Evolutionary conservation across 2,329 filamentous ascomycete genomes (phyloP).

Genomic region (Neofusicoccum cordaticola): DNA sequence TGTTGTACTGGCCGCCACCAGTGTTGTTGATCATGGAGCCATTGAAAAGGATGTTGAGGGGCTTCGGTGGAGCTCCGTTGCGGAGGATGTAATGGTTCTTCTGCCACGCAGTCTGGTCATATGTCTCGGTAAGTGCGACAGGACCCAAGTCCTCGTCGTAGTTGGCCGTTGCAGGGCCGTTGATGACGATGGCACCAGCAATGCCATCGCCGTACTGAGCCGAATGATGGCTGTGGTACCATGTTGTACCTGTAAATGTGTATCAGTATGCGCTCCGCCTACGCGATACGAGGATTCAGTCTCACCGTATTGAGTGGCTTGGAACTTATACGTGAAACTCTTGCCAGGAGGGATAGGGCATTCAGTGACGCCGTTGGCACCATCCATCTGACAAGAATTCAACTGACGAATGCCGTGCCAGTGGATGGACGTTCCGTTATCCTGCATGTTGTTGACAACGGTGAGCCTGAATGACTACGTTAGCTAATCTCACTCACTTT

Average conservation of each 20-base stretch:
- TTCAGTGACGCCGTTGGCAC: conserved; percentile 49
- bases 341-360: conserved; percentile 29
- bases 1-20: conserved; percentile 35
- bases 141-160: conserved; percentile 41
- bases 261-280: not conserved
- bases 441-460: conserved; percentile 52
- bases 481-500: not conserved
- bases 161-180: conserved; percentile 36
- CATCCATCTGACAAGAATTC: conserved; percentile 55
- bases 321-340: conserved; percentile 53
- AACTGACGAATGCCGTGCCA: conserved; percentile 61
- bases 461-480: conserved; percentile 16
- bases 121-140: conserved; percentile 42
- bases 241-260: conserved; percentile 18
- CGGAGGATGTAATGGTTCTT: conserved; percentile 27
- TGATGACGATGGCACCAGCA: conserved; percentile 38
- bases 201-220: conserved; percentile 37
- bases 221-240: conserved; percentile 32
- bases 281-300: not conserved
- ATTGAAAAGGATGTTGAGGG: conserved; percentile 51
- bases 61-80: conserved; percentile 30
- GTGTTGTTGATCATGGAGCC: conserved; percentile 54
- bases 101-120: conserved; percentile 22
- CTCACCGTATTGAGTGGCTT: conserved; percentile 44
- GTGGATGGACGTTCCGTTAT: conserved; percentile 62